Percentiles rank a stretch among this genome's conserved stretches.
These are phyloP conservation scores for Penicillium janthinellum DNA, from an alignment of 2,329 filamentous ascomycete species.

Conservation along the genomic window DNA sequence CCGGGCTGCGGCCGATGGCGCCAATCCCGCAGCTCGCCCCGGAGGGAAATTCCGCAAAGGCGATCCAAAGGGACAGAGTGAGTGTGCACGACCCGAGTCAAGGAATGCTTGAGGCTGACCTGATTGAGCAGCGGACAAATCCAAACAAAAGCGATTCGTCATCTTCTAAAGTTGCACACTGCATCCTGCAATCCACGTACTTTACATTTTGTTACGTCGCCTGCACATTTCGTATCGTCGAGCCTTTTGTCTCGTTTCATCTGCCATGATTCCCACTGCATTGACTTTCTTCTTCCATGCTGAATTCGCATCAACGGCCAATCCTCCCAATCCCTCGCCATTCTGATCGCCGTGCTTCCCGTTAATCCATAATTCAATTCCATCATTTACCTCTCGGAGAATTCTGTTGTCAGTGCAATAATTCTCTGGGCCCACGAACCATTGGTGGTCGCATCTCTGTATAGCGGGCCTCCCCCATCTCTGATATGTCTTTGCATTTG, in stretches of 20 bases:
- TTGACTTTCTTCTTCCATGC: neutral
- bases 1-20: slow-evolving; percentile 71
- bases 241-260: neutral
- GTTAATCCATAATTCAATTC: neutral
- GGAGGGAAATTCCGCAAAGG: slow-evolving; percentile 16
- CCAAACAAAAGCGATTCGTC: slow-evolving; percentile 30
- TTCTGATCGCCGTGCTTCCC: neutral
- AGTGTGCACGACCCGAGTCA: slow-evolving; percentile 14
- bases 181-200: neutral
- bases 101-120: slow-evolving; percentile 2
- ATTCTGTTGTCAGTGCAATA: neutral
- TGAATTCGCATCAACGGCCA: neutral
- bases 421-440: no score
- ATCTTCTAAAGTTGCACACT: slow-evolving; percentile 18
- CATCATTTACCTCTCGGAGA: neutral
- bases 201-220: neutral
- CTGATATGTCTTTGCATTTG: neutral
- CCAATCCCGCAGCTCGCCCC: slow-evolving; percentile 34
- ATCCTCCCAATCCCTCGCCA: neutral
- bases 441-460: neutral
- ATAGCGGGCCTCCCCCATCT: neutral
- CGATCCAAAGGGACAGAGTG: slow-evolving; percentile 15
- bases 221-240: neutral
- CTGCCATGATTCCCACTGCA: neutral
- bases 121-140: slow-evolving; percentile 15